Evolutionary conservation across 441 rosid genomes (phyloP), one percentile per base, ranked within the genome.

Genomic region (Lepidium campestre): DNA sequence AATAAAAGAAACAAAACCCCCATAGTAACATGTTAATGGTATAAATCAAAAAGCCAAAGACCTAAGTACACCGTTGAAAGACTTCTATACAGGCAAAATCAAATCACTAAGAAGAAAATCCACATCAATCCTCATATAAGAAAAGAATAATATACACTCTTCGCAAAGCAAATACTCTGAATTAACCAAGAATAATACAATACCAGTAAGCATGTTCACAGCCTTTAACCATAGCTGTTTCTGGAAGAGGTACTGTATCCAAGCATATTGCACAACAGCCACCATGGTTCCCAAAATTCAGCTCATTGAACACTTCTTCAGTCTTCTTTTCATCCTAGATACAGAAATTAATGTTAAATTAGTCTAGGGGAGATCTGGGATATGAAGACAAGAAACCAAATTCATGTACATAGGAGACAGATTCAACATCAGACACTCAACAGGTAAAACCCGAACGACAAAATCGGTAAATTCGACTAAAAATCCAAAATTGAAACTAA

Each of bases 181-280:
- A 44, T 27, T 7, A 46, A 31, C 15, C 18, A 58, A 58, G 53
- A 65, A 18, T 8, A 2, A 20, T 25, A 68, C 78, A 10, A 6
- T 70, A 75, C 78, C 78, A 75, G 72, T 75, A 75, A 50, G 78
- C 62, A 70, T 75, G 78, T 3, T 75, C 78, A 58, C 78, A 75
- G 54, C 78, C 75, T 70, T 75, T 75, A 1, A 75, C 75, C 75
- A 75, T 69, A 27, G 78, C 75, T 15, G 78, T 75, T 52, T 75
- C 78, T 58, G 58, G 68, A 42, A 75, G 75, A 57, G 72, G 67
- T 41, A 75, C 70, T 2, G 66, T 65, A 31, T 75, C 58, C 66
- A 75, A 59, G 32, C 78, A 70, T 4, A 75, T 75, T 0, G 78
- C 72, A 62, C 78, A 75, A 14, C 67, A 36, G 3, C 78, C 72